Conservation (phyloP, 148 eudicot genomes). For the Vaccinium vitisidaea region DNA sequence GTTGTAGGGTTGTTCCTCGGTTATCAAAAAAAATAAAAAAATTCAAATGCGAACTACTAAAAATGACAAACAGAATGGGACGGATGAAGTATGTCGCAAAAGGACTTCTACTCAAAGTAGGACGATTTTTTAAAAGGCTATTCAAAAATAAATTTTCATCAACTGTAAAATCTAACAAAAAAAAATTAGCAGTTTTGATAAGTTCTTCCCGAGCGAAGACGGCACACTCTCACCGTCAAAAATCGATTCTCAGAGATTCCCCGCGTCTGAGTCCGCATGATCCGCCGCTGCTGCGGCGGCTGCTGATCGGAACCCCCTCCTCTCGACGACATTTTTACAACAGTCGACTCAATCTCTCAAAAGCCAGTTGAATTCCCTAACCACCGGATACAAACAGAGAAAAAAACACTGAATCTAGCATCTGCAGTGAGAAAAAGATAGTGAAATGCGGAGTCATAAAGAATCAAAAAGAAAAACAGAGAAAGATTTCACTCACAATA, state of each 20-base stretch:
- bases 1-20: too few species aligned
- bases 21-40: too few species aligned
- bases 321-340: conserved; percentile 36
- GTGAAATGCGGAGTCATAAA: background rate
- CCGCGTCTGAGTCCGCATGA: conserved; percentile 78
- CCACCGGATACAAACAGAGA: too few species aligned
- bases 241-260: conserved; percentile 70
- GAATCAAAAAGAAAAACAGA: background rate
- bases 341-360: background rate
- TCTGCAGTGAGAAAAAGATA: background rate
- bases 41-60: too few species aligned
- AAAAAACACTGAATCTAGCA: conserved; percentile 5
- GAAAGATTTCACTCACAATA: background rate
- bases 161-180: too few species aligned
- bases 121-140: too few species aligned
- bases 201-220: too few species aligned
- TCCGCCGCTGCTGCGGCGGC: conserved; percentile 68
- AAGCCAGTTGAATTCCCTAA: background rate
- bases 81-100: too few species aligned
- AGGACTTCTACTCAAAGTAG: too few species aligned
- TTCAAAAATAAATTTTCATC: too few species aligned
- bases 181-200: too few species aligned
- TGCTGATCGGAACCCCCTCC: conserved; percentile 49
- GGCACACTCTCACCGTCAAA: conserved; percentile 68
- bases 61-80: too few species aligned